These are phyloP conservation scores for Neurospora sp. DNA, from an alignment of 495 filamentous ascomycete species.

Conservation along the genomic window DNA sequence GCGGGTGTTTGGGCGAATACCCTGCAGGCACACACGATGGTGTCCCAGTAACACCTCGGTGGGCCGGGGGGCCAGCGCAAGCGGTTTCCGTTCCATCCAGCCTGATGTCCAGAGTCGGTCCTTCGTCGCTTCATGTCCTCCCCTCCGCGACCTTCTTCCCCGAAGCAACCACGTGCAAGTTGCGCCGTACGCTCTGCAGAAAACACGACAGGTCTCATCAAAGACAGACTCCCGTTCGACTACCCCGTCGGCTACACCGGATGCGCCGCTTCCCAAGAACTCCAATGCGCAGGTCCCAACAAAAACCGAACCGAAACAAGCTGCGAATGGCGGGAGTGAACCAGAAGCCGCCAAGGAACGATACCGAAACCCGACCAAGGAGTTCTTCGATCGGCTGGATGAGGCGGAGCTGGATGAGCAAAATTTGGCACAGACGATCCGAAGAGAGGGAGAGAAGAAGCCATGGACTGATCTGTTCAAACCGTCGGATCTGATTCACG, in stretches of 20 bases:
- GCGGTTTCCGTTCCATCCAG: slow-evolving; percentile 8
- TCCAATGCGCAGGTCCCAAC: neutral
- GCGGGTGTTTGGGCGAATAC: slow-evolving; percentile 46
- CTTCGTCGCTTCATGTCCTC: neutral
- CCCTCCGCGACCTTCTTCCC: neutral
- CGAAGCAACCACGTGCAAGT: neutral
- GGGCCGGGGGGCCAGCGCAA: slow-evolving; percentile 42
- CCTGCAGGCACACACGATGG: slow-evolving; percentile 34
- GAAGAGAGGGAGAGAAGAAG: neutral
- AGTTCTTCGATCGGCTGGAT: neutral
- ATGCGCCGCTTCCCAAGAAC: neutral
- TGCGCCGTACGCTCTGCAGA: neutral
- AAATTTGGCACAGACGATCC: neutral
- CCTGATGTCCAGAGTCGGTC: neutral
- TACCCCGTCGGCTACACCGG: neutral
- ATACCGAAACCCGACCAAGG: neutral
- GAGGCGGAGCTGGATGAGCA: neutral
- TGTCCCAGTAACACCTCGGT: slow-evolving; percentile 34
- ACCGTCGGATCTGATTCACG: slow-evolving; percentile 34
- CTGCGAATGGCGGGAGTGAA: neutral
- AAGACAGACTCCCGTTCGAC: neutral
- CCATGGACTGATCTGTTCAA: neutral
- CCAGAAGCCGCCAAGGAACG: neutral
- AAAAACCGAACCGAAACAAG: neutral
- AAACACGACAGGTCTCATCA: neutral